phyloP scores from a whole-genome alignment of 78 protist genomes.

The Dictyostelium capitatum region DNA sequence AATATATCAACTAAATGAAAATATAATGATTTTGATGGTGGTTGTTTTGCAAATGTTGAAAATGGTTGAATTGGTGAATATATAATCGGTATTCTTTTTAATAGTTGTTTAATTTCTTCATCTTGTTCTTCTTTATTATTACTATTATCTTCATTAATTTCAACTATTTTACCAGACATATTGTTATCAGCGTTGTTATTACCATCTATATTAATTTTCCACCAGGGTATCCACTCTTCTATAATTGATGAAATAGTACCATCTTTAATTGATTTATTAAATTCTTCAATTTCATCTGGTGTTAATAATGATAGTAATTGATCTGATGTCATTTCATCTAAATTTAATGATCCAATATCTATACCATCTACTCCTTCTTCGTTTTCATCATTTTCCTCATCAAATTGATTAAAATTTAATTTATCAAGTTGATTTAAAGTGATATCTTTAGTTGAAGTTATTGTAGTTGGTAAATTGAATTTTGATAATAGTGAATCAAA shows the following conservation, averaged over 20 bases:
- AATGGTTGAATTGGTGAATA: constrained; percentile 24
- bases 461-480: neutral
- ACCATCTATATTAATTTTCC: constrained; percentile 4
- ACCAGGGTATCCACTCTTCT: constrained; percentile 60
- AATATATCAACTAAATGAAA: constrained; percentile 56
- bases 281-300: constrained; percentile 35
- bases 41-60: neutral
- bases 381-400: neutral
- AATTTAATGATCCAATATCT: constrained; percentile 22
- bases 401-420: neutral
- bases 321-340: constrained; percentile 38
- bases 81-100: constrained; percentile 19
- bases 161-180: constrained; percentile 1
- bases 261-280: constrained; percentile 50
- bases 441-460: neutral
- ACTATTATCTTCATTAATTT: constrained; percentile 17
- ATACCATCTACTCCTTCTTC: neutral
- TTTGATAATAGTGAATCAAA: constrained; percentile 20
- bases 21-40: constrained; percentile 37
- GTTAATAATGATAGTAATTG: constrained; percentile 34
- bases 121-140: neutral
- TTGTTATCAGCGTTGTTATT: neutral
- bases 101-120: neutral
- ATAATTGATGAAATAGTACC: constrained; percentile 36
- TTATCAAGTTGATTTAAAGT: neutral